These are phyloP conservation scores for Metroxylon sagu DNA, from an alignment of 176 grass and related monocot species.

Conservation along the genomic window DNA sequence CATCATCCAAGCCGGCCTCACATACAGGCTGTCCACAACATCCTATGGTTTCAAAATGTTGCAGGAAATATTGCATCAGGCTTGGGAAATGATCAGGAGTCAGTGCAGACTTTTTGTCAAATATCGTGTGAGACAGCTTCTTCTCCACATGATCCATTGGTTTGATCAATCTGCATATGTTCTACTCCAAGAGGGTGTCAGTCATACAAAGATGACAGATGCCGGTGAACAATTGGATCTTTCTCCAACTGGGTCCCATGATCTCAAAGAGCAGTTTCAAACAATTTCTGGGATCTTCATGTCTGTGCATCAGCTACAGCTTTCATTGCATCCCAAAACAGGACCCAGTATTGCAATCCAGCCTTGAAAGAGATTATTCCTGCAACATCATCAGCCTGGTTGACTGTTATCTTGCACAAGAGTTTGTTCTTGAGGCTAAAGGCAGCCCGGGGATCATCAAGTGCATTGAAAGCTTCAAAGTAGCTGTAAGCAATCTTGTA, in stretches of 20 bases:
- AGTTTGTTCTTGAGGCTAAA: slow-evolving; percentile 89
- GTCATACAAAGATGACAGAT: slow-evolving; percentile 75
- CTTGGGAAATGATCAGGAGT: slow-evolving; percentile 57
- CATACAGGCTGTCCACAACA: slow-evolving; percentile 68
- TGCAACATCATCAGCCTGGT: slow-evolving; percentile 75
- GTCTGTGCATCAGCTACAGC: slow-evolving; percentile 56
- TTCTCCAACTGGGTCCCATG: slow-evolving; percentile 65
- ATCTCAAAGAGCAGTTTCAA: slow-evolving; percentile 60
- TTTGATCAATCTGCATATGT: slow-evolving; percentile 73
- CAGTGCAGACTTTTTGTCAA: slow-evolving; percentile 75
- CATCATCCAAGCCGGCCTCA: slow-evolving; percentile 80
- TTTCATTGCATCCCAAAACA: slow-evolving; percentile 92
- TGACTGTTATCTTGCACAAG: slow-evolving; percentile 92
- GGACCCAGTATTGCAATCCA: slow-evolving; percentile 60
- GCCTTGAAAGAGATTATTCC: slow-evolving; percentile 73
- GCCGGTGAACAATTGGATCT: slow-evolving; percentile 71
- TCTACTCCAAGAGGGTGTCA: slow-evolving; percentile 77
- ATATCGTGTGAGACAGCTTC: slow-evolving; percentile 76
- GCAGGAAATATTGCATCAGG: slow-evolving; percentile 70
- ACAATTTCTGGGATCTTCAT: slow-evolving; percentile 67
- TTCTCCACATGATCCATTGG: slow-evolving; percentile 68
- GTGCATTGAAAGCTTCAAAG: slow-evolving; percentile 64
- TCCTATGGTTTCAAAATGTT: slow-evolving; percentile 67
- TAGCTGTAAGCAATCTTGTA: slow-evolving; percentile 88
- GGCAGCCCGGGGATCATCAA: slow-evolving; percentile 56